phyloP scores from a whole-genome alignment of 164 flowering plant species.

The Liquidambar formosana region DNA sequence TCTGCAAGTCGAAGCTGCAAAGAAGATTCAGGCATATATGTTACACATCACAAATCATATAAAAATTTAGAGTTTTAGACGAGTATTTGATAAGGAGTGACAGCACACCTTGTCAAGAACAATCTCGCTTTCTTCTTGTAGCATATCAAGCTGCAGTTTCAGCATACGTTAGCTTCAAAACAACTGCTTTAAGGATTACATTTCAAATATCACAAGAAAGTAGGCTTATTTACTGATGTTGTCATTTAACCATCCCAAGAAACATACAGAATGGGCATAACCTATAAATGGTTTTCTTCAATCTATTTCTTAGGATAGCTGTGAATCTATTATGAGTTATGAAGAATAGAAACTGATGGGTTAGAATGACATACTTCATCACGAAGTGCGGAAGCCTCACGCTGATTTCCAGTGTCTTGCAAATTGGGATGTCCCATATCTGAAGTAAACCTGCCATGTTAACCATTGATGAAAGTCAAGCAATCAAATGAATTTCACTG shows the following conservation, averaged over 20 bases:
- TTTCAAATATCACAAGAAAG: neutral
- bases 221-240: neutral
- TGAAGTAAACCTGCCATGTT: conserved; percentile 38
- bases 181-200: neutral
- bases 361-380: conserved; percentile 54
- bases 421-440: conserved; percentile 37
- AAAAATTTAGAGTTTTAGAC: neutral
- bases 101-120: conserved; percentile 70
- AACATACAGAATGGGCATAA: neutral
- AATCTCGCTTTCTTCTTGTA: conserved; percentile 85
- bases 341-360: neutral
- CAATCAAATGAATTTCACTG: neutral
- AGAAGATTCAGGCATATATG: conserved; percentile 19
- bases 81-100: neutral
- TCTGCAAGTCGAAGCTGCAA: conserved; percentile 82
- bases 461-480: neutral
- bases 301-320: neutral
- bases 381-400: conserved; percentile 69
- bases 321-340: neutral
- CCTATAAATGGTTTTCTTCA: neutral
- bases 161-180: conserved; percentile 20
- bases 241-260: conserved; percentile 1
- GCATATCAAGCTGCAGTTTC: conserved; percentile 92
- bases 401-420: conserved; percentile 51
- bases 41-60: neutral